phyloP scores from a whole-genome alignment of 495 filamentous ascomycete species.

The Lasiosphaeria ovina region DNA sequence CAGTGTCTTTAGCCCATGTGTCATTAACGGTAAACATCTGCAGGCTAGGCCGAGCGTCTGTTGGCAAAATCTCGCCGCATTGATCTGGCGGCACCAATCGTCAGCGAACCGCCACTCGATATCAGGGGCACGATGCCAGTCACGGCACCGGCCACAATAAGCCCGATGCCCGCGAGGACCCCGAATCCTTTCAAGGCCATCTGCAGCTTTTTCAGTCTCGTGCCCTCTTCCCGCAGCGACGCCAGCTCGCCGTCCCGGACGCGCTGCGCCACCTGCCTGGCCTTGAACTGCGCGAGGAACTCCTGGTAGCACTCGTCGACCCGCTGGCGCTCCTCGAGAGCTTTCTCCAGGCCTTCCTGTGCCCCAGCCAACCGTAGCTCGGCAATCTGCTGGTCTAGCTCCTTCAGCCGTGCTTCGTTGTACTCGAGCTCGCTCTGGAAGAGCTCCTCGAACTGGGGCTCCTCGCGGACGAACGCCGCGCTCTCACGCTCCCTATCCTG shows the following conservation, averaged over 20 bases:
- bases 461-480: background rate
- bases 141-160: background rate
- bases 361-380: background rate
- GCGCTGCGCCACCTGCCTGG: background rate
- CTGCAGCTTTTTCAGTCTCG: background rate
- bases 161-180: background rate
- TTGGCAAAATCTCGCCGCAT: background rate
- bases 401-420: conserved; percentile 1
- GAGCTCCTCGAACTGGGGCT: background rate
- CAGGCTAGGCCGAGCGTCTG: too few relatives aligned
- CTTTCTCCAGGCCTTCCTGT: background rate
- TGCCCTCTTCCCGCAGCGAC: background rate
- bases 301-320: background rate
- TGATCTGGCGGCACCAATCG: background rate
- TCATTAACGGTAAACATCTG: too few relatives aligned
- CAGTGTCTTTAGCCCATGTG: too few relatives aligned
- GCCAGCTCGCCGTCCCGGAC: background rate
- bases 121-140: background rate
- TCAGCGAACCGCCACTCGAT: background rate
- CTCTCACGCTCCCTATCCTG: background rate
- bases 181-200: background rate
- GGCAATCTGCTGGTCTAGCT: background rate
- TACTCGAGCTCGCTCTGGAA: background rate
- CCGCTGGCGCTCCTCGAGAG: background rate
- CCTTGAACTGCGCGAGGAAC: background rate